Evolutionary conservation across 2,329 filamentous ascomycete genomes (phyloP).

Genomic region (Aschersonia sp.): DNA sequence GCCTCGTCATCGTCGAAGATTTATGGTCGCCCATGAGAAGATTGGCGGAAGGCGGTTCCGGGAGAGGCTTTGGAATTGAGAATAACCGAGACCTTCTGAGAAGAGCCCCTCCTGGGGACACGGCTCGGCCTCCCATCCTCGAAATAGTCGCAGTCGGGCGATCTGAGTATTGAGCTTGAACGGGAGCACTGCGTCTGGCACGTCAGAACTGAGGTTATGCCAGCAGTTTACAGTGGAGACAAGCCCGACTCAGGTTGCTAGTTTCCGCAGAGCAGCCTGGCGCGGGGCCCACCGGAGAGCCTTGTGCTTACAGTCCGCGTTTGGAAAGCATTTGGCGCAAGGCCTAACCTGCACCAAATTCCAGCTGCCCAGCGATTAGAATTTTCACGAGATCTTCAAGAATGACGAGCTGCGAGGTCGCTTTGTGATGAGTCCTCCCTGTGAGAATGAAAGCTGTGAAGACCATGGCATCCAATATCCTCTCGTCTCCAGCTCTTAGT

Average conservation of each 20-base stretch:
- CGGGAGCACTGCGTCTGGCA: too few relatives aligned
- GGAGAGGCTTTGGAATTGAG: slow-evolving; percentile 65
- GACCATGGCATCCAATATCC: slow-evolving; percentile 36
- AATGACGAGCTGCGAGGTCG: too few relatives aligned
- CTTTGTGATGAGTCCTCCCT: background rate
- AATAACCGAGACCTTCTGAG: slow-evolving; percentile 83
- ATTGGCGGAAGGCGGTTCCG: slow-evolving; percentile 38
- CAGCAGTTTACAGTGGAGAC: too few relatives aligned
- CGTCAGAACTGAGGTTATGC: too few relatives aligned
- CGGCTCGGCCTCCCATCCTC: slow-evolving; percentile 16
- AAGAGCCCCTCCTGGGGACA: slow-evolving; percentile 52
- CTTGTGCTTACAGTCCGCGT: too few relatives aligned
- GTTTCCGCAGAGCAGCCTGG: too few relatives aligned
- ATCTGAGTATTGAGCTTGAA: too few relatives aligned
- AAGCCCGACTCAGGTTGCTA: too few relatives aligned
- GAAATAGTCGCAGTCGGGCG: background rate
- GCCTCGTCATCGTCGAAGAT: slow-evolving; percentile 41
- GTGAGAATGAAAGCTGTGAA: slow-evolving; percentile 15
- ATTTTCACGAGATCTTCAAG: too few relatives aligned
- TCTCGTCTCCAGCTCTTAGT: slow-evolving; percentile 51
- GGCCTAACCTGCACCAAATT: background rate
- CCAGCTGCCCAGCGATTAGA: too few relatives aligned
- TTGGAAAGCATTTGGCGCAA: background rate
- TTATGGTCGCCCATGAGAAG: slow-evolving; percentile 19
- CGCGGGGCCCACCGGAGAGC: too few relatives aligned